Percentiles rank a stretch among this genome's conserved stretches.
Conservation (phyloP, 2,329 filamentous ascomycete species). For the Sporothrix brasiliensis region DNA sequence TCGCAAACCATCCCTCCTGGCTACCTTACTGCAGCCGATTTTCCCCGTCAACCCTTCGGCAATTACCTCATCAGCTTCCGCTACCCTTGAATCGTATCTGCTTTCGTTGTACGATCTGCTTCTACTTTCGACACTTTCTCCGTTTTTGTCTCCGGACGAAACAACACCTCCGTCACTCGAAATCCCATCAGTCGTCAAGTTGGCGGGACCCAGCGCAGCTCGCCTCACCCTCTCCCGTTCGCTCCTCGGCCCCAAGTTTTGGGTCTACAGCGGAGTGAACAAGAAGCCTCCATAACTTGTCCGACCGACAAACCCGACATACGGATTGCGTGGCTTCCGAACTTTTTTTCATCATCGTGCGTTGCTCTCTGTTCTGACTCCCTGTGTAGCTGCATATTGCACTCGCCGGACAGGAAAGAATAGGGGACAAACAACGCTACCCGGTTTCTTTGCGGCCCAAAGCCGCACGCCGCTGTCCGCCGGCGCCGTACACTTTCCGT, state of each 20-base stretch:
- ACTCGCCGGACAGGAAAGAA: constrained; percentile 26
- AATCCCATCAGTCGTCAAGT: constrained; percentile 41
- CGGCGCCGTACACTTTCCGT: constrained; percentile 34
- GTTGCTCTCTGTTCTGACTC: constrained; percentile 16
- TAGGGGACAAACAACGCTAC: constrained; percentile 27
- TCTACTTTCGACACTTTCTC: not conserved
- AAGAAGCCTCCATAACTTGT: constrained; percentile 95
- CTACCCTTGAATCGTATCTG: not conserved
- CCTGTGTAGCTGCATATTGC: constrained; percentile 30
- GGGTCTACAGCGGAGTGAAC: constrained; percentile 96
- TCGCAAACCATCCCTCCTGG: constrained; percentile 31
- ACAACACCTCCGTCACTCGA: constrained; percentile 20
- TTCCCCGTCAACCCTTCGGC: not conserved
- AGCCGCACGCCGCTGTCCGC: constrained; percentile 37
- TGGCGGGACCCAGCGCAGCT: constrained; percentile 54
- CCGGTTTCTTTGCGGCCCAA: constrained; percentile 32
- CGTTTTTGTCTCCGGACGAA: constrained; percentile 31
- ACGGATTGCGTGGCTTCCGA: constrained; percentile 17
- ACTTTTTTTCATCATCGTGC: constrained; percentile 6
- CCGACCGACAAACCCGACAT: constrained; percentile 12
- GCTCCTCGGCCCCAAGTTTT: constrained; percentile 87
- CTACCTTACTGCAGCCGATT: constrained; percentile 23
- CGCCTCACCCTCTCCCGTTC: constrained; percentile 77
- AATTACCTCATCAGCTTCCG: not conserved
- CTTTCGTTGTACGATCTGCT: constrained; percentile 1